A percentile compares a stretch with the other conserved stretches of the same genome.
phyloP scores from a whole-genome alignment of 805 yeast species.

The Ogataea paraovalis region DNA sequence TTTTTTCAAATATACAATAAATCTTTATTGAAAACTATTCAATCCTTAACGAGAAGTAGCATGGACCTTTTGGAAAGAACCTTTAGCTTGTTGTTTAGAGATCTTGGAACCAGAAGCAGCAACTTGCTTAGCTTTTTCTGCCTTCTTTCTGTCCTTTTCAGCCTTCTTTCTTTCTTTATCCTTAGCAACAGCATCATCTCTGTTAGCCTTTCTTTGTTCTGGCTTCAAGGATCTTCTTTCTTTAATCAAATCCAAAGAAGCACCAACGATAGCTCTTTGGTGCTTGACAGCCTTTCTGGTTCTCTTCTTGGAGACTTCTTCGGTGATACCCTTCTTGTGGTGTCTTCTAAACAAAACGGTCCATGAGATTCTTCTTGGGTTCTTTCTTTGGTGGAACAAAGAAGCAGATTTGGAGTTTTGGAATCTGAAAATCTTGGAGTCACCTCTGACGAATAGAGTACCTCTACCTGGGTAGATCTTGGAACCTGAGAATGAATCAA shows the following conservation, averaged over 20 bases:
- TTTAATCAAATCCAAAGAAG: conserved; percentile 95
- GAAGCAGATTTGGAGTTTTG: conserved; percentile 96
- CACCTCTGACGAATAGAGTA: conserved; percentile 98
- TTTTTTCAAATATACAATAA: neutral
- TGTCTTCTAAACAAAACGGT: conserved; percentile 99
- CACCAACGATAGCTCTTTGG: conserved; percentile 99
- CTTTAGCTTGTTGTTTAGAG: conserved; percentile 96
- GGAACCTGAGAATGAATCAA: conserved; percentile 98
- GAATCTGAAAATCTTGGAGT: conserved; percentile 99
- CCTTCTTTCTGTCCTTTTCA: conserved; percentile 92
- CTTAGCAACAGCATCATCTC: conserved; percentile 81
- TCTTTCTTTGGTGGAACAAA: conserved; percentile 99
- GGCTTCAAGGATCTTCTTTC: conserved; percentile 96
- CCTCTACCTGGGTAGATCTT: conserved; percentile 99
- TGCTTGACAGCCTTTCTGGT: conserved; percentile 95
- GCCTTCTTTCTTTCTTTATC: conserved; percentile 89
- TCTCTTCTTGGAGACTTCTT: conserved; percentile 97
- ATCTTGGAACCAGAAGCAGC: conserved; percentile 72
- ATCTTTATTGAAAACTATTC: neutral
- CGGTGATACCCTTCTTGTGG: conserved; percentile 99
- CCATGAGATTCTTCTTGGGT: conserved; percentile 99
- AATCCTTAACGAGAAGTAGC: conserved; percentile 88
- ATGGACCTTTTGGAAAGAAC: conserved; percentile 95
- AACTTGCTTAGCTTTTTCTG: conserved; percentile 80
- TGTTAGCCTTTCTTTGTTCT: conserved; percentile 96